Conservation (phyloP, 495 filamentous ascomycete genomes). For the Lasiosphaeriaceae sp. region DNA sequence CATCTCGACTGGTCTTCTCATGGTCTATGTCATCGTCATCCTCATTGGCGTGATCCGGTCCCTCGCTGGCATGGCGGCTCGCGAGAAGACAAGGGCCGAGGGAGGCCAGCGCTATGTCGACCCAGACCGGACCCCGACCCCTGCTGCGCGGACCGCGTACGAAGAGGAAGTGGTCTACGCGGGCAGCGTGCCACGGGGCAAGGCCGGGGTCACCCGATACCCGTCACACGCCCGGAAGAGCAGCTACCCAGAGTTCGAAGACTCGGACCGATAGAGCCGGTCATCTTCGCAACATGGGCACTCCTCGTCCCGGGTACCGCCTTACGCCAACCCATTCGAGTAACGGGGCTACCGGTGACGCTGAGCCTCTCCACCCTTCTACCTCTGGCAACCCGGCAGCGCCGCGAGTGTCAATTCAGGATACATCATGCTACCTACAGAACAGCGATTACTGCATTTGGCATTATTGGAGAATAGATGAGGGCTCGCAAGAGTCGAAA, state of each 20-base stretch:
- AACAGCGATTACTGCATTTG: too few relatives aligned
- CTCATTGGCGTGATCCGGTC: constrained; percentile 69
- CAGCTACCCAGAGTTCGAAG: constrained; percentile 26
- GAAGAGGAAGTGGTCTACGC: constrained; percentile 20
- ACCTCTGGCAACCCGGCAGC: too few relatives aligned
- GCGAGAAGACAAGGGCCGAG: constrained; percentile 52
- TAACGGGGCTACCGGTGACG: background rate
- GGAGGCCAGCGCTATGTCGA: constrained; percentile 36
- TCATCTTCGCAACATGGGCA: too few relatives aligned
- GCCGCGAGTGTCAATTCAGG: too few relatives aligned
- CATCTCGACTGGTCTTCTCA: constrained; percentile 66
- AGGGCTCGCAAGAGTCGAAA: too few relatives aligned
- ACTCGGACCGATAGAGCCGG: too few relatives aligned
- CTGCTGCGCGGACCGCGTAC: background rate
- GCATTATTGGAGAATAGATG: too few relatives aligned
- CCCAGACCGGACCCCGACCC: background rate
- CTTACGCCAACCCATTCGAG: background rate
- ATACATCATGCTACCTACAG: too few relatives aligned
- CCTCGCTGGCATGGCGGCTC: constrained; percentile 45
- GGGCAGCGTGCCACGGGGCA: constrained; percentile 19
- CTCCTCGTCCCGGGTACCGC: too few relatives aligned
- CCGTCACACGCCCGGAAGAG: constrained; percentile 27
- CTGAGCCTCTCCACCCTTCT: too few relatives aligned
- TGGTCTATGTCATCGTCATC: constrained; percentile 71
- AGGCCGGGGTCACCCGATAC: constrained; percentile 14